Conservation (phyloP, 257 asterid genomes). For the Ajuga chamaepitys region DNA sequence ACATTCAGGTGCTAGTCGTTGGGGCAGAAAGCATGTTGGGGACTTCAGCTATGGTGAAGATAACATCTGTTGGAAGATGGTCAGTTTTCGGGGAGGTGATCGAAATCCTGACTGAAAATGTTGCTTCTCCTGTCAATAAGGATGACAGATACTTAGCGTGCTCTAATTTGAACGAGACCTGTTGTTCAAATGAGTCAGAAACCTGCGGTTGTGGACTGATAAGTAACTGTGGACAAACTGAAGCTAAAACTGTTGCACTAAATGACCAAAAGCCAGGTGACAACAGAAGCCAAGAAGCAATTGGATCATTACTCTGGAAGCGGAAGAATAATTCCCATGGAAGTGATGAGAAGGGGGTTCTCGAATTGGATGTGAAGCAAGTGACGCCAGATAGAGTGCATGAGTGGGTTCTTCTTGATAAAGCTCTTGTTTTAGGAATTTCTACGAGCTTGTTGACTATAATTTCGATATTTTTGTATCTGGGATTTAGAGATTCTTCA, state of each 20-base stretch:
- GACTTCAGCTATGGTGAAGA: conserved; percentile 65
- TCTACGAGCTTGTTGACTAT: conserved; percentile 50
- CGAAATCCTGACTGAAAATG: conserved; percentile 40
- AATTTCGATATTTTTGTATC: conserved; percentile 34
- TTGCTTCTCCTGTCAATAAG: conserved; percentile 10
- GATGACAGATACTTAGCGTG: conserved; percentile 26
- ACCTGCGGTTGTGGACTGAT: conserved; percentile 38
- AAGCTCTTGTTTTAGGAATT: conserved; percentile 52
- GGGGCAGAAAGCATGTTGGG: conserved; percentile 87
- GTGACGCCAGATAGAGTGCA: conserved; percentile 3
- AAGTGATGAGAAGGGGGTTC: conserved; percentile 23
- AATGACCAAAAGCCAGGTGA: conserved; percentile 18
- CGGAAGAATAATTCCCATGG: conserved; percentile 30
- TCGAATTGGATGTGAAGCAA: conserved; percentile 29
- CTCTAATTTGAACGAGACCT: conserved; percentile 32
- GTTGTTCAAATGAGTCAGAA: conserved; percentile 57
- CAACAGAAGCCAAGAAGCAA: conserved; percentile 27
- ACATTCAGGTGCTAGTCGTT: conserved; percentile 79
- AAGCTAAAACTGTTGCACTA: conserved; percentile 17
- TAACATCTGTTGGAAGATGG: conserved; percentile 89
- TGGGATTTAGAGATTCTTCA: conserved; percentile 23
- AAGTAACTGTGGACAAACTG: conserved; percentile 24
- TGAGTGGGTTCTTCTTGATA: conserved; percentile 49
- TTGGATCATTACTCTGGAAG: conserved; percentile 55
- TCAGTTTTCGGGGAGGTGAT: conserved; percentile 91